Base-by-base conservation (phyloP, 805 yeast species). In the Candida mattraensis region DNA sequence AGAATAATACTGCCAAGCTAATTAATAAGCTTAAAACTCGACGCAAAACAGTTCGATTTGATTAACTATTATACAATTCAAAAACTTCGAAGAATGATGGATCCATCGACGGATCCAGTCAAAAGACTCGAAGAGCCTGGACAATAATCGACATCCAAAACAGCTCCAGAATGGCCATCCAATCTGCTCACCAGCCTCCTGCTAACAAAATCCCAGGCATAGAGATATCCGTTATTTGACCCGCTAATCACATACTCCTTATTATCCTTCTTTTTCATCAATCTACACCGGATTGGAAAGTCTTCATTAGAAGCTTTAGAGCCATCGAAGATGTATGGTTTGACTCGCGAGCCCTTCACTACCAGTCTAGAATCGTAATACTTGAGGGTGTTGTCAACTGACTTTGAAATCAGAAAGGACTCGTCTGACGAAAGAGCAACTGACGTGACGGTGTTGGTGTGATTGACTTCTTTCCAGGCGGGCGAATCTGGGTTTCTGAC, bases 121-220 rank as follows among this genome's bases (percentile, higher is more conserved):
- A 72, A 54, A 7, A 80, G 23, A 10, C 70, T 59, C 0, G 60
- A 61, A 3, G 50, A 50, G 10, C 54, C 53, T 7, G 24, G 23
- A 3, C 46, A 44, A 5, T 67, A 72, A 47, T 74, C 79, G 6
- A 81, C 72, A 54, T 78, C 87, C 17, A 79, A 56, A 0, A 79
- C 83, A 0, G 79, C 58, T 0, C 87, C 83, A 5, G 51, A 45
- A 50, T 85, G 89, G 2, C 88, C 89, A 3, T 66, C 63, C 7
- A 70, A 55, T 47, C 80, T 78, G 30, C 66, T 60, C 5, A 67
- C 40, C 17, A 80, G 46, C 30, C 66, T 66, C 33, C 76, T 61
- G 0, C 81, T 63, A 4, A 66, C 66, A 11, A 72, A 62, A 42
- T 80, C 80, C 91, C 89, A 85, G 3, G 70, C 45, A 5, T 77